These are phyloP conservation scores for Melaleuca alternifolia DNA, from an alignment of 345 rosid species.

Conservation along the genomic window DNA sequence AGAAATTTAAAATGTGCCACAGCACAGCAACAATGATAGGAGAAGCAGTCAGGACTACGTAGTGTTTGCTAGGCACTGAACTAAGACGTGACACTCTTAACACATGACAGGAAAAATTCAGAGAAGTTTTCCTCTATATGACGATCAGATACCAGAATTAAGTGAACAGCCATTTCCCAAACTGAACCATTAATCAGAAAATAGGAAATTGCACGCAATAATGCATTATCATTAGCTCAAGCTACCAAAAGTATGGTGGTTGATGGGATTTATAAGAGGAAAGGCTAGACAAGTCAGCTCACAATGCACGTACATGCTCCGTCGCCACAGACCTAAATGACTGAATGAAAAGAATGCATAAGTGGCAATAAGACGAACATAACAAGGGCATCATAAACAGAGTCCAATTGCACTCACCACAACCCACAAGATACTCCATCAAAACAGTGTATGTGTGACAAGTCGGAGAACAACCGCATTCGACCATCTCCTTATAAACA, in stretches of 20 bases:
- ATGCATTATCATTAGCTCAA: background rate
- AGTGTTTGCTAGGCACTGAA: background rate
- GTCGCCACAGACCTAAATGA: background rate
- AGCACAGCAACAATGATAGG: background rate
- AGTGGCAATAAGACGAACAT: constrained; percentile 18
- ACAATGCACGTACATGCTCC: background rate
- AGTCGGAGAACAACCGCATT: constrained; percentile 48
- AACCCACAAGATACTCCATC: constrained; percentile 59
- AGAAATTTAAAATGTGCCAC: background rate
- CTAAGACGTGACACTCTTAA: background rate
- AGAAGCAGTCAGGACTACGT: background rate
- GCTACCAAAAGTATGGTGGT: background rate
- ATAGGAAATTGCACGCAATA: background rate
- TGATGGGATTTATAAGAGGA: background rate
- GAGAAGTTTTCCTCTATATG: background rate
- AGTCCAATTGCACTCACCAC: constrained; percentile 23
- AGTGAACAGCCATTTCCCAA: background rate
- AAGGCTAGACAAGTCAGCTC: background rate
- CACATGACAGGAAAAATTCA: background rate
- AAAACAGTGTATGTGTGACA: constrained; percentile 75
- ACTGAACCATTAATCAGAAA: background rate
- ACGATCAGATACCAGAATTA: background rate
- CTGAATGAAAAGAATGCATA: background rate
- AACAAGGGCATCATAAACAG: constrained; percentile 1
- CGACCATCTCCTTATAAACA: constrained; percentile 67